Base-by-base conservation (phyloP, 73 alveolate genomes). In the Blepharisma stoltei region DNA sequence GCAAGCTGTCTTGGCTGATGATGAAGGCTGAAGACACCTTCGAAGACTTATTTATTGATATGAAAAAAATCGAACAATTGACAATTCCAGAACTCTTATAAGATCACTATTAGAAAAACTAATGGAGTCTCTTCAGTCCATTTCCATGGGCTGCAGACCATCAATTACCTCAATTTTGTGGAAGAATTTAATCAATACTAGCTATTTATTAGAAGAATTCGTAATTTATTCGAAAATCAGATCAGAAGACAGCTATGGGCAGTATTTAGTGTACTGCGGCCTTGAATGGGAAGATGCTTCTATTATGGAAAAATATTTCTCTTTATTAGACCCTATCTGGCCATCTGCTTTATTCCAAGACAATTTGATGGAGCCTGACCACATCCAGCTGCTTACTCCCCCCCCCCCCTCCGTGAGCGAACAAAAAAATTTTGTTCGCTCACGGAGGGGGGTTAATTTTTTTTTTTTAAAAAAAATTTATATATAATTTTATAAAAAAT, bases 151-250 rank as follows among this genome's bases (percentile, higher is more conserved):
- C 41, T 32, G 41, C 41, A 32, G 41, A 32, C 41, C 41, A 32
- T 32, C 37, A 14, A 14, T 60, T 25, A 14, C 73, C 11, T n/a
- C 14, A 25, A 60, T 14, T 60, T 5, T 18, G 6, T 60, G 73
- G 73, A 60, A 60, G 45, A 60, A 60, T 60, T 20, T 25, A 14
- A 25, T 60, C 18, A 14, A 14, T 60, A 8, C 23, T 2, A 38
- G 73, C 46, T 60, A 60, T 60, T 60, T 60, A 14, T 20, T 60
- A 20, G 73, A 60, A 25, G 73, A 60, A 60, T 60, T 60, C 45
- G 4, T 60, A 14, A 9, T 60, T 14, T 60, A 60, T 5, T 60
- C 73, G 38, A 20, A 60, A 14, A 9, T 11, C 23, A 60, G 45
- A 38, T 18, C 73, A 1, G 14, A 14, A 38, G 45, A 60, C 23